Base-by-base conservation (phyloP, 257 asterid species). In the Scutellaria galericulata region DNA sequence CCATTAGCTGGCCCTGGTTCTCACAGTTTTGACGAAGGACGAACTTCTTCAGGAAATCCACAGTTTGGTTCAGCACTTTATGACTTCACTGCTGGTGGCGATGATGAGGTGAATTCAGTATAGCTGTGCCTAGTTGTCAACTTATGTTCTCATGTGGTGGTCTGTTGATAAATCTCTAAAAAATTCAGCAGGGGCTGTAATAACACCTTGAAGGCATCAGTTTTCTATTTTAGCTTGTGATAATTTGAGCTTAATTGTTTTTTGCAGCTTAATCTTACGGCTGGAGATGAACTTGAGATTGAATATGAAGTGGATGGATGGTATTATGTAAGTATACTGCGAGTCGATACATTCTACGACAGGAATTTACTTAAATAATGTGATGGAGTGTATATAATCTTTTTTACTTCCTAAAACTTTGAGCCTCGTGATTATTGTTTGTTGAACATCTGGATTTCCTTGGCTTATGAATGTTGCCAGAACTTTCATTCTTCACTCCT, bases 51-150 rank as follows among this genome's bases (percentile, higher is more conserved):
- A 2, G 85, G 89, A 45, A 83, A 82, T 81, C 71, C 81, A 61
- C 85, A 86, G 73, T 58, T 46, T 57, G 97, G 96, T 37, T 66
- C 88, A 70, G 97, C 97, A 57, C 87, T 91, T 52, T 91, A 89
- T 80, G 97, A 91, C 83, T 89, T 89, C 83, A 89, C 89, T 72
- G 97, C 97, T 75, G 97, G 97, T 39, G 97, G 96, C n/a, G 96
- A 91, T 76, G 97, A 91, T 70, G 97, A 91, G 96, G 97, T 91
- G 79, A 72, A 64, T 63, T 53, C 45, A 39, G 5, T 11, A 42
- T 37, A 54, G 45, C 64, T 57, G 6, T 20, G 7, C 69, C 7
- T 14, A 18, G 66, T 31, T 55, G 13, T 67, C 39, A 12, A 5
- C 12, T 59, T 64, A 9, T 46, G 67, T 15, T 46, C 50, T 14